Conservation (phyloP, 2,329 filamentous ascomycete species). For the Diplodia mutila region DNA sequence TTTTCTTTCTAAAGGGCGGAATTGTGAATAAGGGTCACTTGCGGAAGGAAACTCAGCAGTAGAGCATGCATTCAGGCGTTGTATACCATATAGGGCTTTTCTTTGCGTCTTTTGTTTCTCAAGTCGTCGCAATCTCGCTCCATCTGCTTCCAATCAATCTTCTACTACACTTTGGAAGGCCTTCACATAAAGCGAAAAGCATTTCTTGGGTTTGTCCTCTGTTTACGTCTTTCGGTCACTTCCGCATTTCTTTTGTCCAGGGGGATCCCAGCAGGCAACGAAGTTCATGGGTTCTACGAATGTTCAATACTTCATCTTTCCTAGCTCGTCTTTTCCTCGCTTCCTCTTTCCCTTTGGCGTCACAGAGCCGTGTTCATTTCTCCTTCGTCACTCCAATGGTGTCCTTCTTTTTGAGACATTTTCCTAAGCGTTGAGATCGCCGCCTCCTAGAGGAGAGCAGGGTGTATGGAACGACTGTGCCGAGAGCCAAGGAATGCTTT, state of each 20-base stretch:
- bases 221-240: not conserved
- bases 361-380: too few species aligned
- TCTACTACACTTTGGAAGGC: not conserved
- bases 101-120: not conserved
- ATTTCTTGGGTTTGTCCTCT: not conserved
- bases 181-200: not conserved
- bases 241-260: not conserved
- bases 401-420: not conserved
- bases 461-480: not conserved
- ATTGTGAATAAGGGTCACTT: slow-evolving; percentile 12
- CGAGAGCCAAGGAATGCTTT: not conserved
- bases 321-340: not conserved
- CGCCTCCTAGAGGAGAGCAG: not conserved
- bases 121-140: not conserved
- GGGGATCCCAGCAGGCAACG: not conserved
- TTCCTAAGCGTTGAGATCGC: not conserved
- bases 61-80: slow-evolving; percentile 25
- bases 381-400: not conserved
- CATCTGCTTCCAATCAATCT: not conserved
- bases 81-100: slow-evolving; percentile 25
- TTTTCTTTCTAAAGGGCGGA: not conserved
- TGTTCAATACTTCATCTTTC: not conserved
- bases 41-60: not conserved
- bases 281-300: slow-evolving; percentile 11
- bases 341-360: not conserved